Percentiles rank a stretch among this genome's conserved stretches.
Evolutionary conservation across 202 grass and related monocot genomes (phyloP).

Genomic region (Dendrocalamus latiflorus): DNA sequence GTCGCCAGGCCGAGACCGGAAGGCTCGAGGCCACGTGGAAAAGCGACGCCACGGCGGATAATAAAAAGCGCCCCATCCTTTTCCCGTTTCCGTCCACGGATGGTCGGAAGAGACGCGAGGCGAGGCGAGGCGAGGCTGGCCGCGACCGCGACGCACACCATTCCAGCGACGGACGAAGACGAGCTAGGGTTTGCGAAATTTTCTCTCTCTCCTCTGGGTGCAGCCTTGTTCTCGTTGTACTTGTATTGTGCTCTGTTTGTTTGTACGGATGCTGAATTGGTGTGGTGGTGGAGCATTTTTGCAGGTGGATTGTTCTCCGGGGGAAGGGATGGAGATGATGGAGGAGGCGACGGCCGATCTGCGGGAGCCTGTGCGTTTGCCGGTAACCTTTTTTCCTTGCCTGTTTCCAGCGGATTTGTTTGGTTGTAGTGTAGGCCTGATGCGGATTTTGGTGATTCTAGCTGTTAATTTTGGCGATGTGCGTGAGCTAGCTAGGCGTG

Average conservation of each 20-base stretch:
- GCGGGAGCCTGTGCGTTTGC: conserved; percentile 18
- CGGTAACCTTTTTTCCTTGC: background rate
- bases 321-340: conserved; percentile 9
- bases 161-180: background rate
- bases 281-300: background rate
- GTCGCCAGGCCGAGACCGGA: no score
- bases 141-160: background rate
- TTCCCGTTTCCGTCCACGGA: no score
- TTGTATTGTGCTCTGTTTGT: no score
- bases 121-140: background rate
- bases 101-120: no score
- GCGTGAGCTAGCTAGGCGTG: background rate
- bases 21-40: conserved; percentile 51
- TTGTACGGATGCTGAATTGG: background rate
- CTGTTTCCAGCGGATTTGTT: background rate
- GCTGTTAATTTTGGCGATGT: background rate
- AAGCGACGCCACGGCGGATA: conserved; percentile 47
- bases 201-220: background rate
- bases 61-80: no score
- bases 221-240: background rate
- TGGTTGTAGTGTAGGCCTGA: background rate
- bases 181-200: background rate
- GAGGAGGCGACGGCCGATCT: conserved; percentile 28
- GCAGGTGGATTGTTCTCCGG: background rate
- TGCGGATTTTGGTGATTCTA: background rate